Conservation (phyloP, 2,329 filamentous ascomycete species). For the Clonostachys solani region DNA sequence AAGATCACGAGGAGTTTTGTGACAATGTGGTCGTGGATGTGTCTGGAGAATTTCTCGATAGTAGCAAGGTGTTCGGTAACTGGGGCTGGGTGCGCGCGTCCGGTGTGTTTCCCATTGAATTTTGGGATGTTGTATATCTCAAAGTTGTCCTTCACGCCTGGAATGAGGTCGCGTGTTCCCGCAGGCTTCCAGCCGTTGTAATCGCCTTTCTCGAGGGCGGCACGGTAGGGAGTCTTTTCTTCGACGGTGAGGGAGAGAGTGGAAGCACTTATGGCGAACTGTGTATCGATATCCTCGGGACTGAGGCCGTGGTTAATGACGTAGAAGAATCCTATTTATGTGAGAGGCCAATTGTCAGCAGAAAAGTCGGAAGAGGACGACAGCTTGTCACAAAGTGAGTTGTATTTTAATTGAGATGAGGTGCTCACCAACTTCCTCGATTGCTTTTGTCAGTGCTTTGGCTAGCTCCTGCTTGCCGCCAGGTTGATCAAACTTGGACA, state of each 20-base stretch:
- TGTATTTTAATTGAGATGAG: not conserved
- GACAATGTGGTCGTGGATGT: slow-evolving; percentile 42
- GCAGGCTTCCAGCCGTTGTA: slow-evolving; percentile 50
- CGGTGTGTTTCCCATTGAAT: slow-evolving; percentile 37
- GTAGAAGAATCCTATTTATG: slow-evolving; percentile 46
- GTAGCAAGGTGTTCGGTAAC: slow-evolving; percentile 42
- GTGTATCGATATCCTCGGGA: slow-evolving; percentile 52
- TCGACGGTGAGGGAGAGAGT: slow-evolving; percentile 50
- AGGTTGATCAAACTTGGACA: slow-evolving; percentile 44
- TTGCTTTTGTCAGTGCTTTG: slow-evolving; percentile 47
- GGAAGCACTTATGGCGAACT: slow-evolving; percentile 54
- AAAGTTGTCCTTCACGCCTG: slow-evolving; percentile 35
- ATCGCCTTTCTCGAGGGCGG: slow-evolving; percentile 40
- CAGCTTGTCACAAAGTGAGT: not conserved
- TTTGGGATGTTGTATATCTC: slow-evolving; percentile 30
- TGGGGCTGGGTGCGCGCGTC: slow-evolving; percentile 38
- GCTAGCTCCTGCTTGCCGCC: slow-evolving; percentile 48
- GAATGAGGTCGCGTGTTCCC: slow-evolving; percentile 22
- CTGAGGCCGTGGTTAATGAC: slow-evolving; percentile 54
- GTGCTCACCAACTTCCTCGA: slow-evolving; percentile 26
- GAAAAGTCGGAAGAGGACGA: not conserved
- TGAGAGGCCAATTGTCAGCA: not conserved
- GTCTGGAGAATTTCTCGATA: slow-evolving; percentile 46
- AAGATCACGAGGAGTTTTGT: slow-evolving; percentile 51
- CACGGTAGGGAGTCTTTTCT: slow-evolving; percentile 53